Conservation (phyloP, 116 monocot genomes). For the Trichopus zeylanicus region DNA sequence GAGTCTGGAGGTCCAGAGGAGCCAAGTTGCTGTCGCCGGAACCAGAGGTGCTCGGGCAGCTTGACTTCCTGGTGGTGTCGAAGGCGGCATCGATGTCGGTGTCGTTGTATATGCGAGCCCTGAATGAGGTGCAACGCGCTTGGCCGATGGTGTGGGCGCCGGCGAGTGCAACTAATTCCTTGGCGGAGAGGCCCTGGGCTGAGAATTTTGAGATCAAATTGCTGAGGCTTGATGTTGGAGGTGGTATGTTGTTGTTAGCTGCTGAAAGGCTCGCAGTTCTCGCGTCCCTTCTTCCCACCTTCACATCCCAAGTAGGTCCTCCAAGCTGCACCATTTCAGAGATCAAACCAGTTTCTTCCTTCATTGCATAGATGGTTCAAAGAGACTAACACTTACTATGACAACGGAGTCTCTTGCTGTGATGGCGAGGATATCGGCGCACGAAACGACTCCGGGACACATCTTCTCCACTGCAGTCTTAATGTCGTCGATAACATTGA, state of each 20-base stretch:
- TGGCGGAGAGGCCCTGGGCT: conserved; percentile 48
- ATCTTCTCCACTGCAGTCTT: conserved; percentile 47
- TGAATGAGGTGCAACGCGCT: conserved; percentile 33
- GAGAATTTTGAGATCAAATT: conserved; percentile 46
- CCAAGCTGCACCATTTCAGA: conserved; percentile 30
- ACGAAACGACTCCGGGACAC: conserved; percentile 51
- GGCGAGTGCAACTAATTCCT: conserved; percentile 63
- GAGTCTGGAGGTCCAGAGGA: conserved; percentile 37
- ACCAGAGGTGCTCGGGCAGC: conserved; percentile 30
- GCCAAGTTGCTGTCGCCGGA: conserved; percentile 47
- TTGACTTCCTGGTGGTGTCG: conserved; percentile 12
- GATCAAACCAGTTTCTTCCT: no score
- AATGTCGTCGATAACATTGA: conserved; percentile 37
- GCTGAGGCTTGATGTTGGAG: conserved; percentile 41
- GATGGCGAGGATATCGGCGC: conserved; percentile 44
- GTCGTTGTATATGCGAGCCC: conserved; percentile 38
- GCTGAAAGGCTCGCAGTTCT: conserved; percentile 36
- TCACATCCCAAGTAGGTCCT: conserved; percentile 52
- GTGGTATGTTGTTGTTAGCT: conserved; percentile 59
- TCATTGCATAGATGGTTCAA: no score
- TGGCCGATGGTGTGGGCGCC: conserved; percentile 49
- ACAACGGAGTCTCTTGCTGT: conserved; percentile 42
- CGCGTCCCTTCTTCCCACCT: conserved; percentile 61
- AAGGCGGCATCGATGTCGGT: conserved; percentile 29
- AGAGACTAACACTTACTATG: conserved; percentile 16